phyloP scores from a whole-genome alignment of 306 rosid species.

The Herpetospermum pedunculosum region DNA sequence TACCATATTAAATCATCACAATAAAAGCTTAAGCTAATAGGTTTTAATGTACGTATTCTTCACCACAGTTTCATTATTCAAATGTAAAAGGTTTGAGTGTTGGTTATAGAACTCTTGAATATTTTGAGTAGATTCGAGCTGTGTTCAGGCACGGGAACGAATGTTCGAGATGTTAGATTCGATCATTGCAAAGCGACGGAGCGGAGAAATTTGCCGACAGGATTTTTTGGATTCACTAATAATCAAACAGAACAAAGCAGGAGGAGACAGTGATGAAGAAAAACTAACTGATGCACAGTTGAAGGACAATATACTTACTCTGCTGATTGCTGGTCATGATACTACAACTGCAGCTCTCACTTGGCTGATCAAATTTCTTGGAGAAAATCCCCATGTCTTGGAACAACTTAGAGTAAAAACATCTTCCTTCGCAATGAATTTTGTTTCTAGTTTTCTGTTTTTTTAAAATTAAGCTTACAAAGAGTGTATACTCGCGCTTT shows the following conservation, averaged over 20 bases:
- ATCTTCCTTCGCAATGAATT: neutral
- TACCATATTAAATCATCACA: neutral
- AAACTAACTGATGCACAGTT: slow-evolving; percentile 65
- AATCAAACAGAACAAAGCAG: slow-evolving; percentile 48
- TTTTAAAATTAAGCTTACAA: neutral
- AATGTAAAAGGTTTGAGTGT: neutral
- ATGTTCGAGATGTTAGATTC: slow-evolving; percentile 78
- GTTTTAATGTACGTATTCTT: neutral
- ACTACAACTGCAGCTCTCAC: slow-evolving; percentile 92
- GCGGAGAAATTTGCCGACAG: slow-evolving; percentile 47
- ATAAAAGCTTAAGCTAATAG: neutral
- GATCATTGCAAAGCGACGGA: slow-evolving; percentile 38
- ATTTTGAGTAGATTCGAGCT: neutral
- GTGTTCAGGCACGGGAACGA: slow-evolving; percentile 58
- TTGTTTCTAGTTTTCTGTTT: neutral
- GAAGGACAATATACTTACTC: slow-evolving; percentile 71
- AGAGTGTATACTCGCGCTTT: neutral
- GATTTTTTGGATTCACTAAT: slow-evolving; percentile 69
- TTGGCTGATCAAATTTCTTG: slow-evolving; percentile 72
- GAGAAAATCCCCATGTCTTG: slow-evolving; percentile 53
- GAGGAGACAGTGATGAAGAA: slow-evolving; percentile 31
- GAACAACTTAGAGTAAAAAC: slow-evolving; percentile 50
- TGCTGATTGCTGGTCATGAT: slow-evolving; percentile 83
- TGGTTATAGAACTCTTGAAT: neutral
- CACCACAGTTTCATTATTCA: neutral